These are phyloP conservation scores for Capsicum chinense DNA, from an alignment of 257 asterid genomes.

Conservation along the genomic window DNA sequence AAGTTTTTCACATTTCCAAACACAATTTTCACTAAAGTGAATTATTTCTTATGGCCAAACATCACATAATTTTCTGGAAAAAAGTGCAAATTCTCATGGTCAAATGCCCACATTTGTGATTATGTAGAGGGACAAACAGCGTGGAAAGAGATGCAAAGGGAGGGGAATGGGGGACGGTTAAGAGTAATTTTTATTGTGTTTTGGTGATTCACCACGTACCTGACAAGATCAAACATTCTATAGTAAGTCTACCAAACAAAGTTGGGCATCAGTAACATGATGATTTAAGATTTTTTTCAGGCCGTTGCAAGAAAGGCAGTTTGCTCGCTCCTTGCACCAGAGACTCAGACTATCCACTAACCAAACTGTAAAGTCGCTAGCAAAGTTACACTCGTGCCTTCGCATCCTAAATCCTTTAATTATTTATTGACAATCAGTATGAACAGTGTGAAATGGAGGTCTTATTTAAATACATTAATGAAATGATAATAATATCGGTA, in stretches of 20 bases:
- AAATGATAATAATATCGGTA: not conserved
- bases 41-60: too few relatives aligned
- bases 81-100: too few relatives aligned
- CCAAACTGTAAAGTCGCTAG: not conserved
- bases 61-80: too few relatives aligned
- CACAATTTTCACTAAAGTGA: too few relatives aligned
- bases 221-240: not conserved
- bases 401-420: not conserved
- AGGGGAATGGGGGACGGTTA: not conserved
- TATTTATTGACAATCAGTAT: not conserved
- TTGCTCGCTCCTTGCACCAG: not conserved
- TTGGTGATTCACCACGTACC: not conserved
- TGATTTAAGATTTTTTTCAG: not conserved
- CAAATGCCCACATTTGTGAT: not conserved
- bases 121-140: not conserved
- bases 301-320: not conserved
- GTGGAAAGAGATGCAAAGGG: not conserved
- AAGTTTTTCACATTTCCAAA: too few relatives aligned
- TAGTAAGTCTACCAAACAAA: not conserved
- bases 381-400: not conserved
- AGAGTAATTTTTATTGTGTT: not conserved
- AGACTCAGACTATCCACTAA: not conserved
- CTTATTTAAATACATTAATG: not conserved
- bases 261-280: not conserved
- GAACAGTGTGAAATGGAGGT: not conserved